Base-by-base conservation (phyloP, 2,329 filamentous ascomycete species). In the Hypoxylon sp. region DNA sequence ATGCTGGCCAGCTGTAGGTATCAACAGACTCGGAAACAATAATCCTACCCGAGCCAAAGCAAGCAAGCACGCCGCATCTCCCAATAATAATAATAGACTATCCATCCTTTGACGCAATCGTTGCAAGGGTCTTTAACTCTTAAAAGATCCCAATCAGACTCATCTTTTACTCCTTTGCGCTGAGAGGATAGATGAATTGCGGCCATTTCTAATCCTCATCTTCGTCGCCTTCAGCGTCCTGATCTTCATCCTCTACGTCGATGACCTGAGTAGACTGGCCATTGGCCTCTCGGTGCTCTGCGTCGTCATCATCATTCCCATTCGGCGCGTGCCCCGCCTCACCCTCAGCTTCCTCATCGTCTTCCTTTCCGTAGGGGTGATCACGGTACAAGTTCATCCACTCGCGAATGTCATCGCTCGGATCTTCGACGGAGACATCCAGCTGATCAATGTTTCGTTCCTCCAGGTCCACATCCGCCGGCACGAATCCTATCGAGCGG, bases 371-470 rank as follows among this genome's bases (percentile, higher is more conserved):
- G 19, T 81, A 76, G 3, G 81, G 81, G 54, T 81, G 71, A 15
- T 74, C 73, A 64, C 75, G 77, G 71, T 78, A 86, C 41, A 73
- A 65, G 48, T 75, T 74, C 69, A 84, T 79, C 55, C 77, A 73
- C n/a, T 72, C 71, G 32, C 69, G 71, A 64, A 82, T 76, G 9
- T 79, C 75, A 34, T 83, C 80, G 20, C 73, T 75, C 5, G 82
- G 81, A 30, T 84, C 81, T 21, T 78, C 73, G 9, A 87, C 73
- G 6, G 72, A 74, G 16, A 85, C 71, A 41, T 83, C 78, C 36
- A 84, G 71, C 60, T 83, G 76, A 59, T 85, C 81, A 8, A 84
- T 72, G 27, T 77, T 74, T 7, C 43, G 37, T 61, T 78, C 73
- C 58, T 78, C 76, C 1, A 43, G 25, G 48, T 79, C 75, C 43